Base-by-base conservation (phyloP, 768 basidiomycete genomes). In the Suillus lakei region DNA sequence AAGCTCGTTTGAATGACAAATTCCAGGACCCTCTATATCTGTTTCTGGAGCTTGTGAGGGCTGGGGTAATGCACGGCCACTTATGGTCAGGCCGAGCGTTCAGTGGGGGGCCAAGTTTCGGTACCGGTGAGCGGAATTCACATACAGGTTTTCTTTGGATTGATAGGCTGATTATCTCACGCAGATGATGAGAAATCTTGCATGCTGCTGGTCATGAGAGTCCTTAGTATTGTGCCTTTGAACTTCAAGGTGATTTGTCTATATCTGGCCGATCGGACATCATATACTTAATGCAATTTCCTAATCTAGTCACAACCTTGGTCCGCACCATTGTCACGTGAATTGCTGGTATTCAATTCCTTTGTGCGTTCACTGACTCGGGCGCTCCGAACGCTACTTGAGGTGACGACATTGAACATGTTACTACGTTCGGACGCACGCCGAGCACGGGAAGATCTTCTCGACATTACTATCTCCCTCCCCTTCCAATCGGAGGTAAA, bases 401-500 rank as follows among this genome's bases (percentile, higher is more conserved):
- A 99, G 79, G 91, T 96, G 64, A 90, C 93, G 48, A 89, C 93
- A 66, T 80, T 98, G 73, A 98, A 98, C 80, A 93, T 98, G 90
- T 83, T 99, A 39, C 83, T 99, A 30, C 91, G 94, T 32, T 88
- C 87, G 36, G 96, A 98, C 73, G 96, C 95, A 39, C 88, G 90
- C 38, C 85, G 93, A 58, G 86, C 88, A 51, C 87, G 97, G 71
- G 96, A 98, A 67, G 98, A 99, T 74, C 82, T 95, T 69, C 81
- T 98, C 71, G 98, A 99, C 76, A 91, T 99, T 67, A 88, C 94
- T 67, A 85, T 98, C 39, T 95, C 93, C 53, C 83, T 98, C 39
- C 95, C 96, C 10, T 98, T 99, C 87, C 96, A 98, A 76, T 85
- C 87, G 63, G 98, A 99, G 74, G 95, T 95, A 71, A 98, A 98